A percentile compares a stretch with the other conserved stretches of the same genome.
These are phyloP conservation scores for Gossypium ekmanianum DNA, from an alignment of 345 rosid species.

Conservation along the genomic window DNA sequence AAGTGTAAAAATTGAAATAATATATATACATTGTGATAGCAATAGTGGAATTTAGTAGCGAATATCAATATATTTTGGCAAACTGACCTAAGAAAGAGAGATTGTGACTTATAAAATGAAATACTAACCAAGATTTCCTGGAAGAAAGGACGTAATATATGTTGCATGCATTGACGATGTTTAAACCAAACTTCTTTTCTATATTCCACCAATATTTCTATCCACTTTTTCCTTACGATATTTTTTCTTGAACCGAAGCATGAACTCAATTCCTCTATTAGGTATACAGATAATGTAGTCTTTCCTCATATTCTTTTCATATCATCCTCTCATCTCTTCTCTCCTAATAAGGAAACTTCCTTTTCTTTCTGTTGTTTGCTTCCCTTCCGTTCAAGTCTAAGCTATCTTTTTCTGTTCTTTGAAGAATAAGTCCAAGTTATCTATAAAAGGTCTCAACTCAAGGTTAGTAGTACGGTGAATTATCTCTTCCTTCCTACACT, in stretches of 20 bases:
- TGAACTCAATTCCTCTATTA: not conserved
- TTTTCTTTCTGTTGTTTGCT: constrained; percentile 13
- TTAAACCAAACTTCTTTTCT: constrained; percentile 2
- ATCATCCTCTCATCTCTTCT: constrained; percentile 20
- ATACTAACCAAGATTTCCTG: constrained; percentile 21
- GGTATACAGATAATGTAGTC: constrained; percentile 25
- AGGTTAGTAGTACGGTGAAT: no score
- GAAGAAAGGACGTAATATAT: constrained; percentile 22
- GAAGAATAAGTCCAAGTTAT: no score
- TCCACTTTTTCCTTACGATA: no score
- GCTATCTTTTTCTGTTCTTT: not conserved
- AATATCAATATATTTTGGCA: constrained; percentile 26
- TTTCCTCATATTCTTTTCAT: constrained; percentile 7
- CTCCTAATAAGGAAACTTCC: constrained; percentile 9
- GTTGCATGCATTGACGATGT: constrained; percentile 19
- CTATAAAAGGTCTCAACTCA: no score
- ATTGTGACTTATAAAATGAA: constrained; percentile 20
- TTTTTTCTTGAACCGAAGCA: not conserved
- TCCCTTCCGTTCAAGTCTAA: not conserved
- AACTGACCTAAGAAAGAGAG: not conserved
- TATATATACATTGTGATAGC: not conserved
- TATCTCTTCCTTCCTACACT: no score
- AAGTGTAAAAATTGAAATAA: not conserved
- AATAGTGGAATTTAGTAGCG: constrained; percentile 35
- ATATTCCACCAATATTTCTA: not conserved